Evolutionary conservation across 2,329 filamentous ascomycete genomes (phyloP), one percentile per base, ranked within the genome.

Genomic region (Hypocrella siamensis): DNA sequence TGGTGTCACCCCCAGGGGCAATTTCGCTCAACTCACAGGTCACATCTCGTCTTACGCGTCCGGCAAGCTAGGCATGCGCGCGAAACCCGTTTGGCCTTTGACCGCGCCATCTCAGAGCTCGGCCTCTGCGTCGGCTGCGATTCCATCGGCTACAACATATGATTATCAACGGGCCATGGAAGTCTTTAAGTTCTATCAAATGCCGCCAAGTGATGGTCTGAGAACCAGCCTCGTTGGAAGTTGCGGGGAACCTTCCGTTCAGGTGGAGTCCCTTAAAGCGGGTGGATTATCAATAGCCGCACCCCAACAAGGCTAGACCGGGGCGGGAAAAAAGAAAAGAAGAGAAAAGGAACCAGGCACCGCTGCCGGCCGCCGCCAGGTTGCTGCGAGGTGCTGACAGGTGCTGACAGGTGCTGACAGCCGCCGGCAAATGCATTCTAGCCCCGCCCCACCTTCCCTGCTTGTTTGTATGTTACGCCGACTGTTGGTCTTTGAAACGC

Each of bases 41-140:
- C 46, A 29, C 49, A 51, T 42, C 44, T 39, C 19, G 47, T 48
- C 42, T 51, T 50, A 33, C 48, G 45, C 31, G 40, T 39, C 19
- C 49, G 47, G 35, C 48, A 51, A 17, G 48, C 46, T 22, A 51
- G 33, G 35, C 48, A 51, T 6, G 48, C 48, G 26, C 48, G 40
- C 26, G 47, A 51, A 22, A 51, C 47, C 34, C 48, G 43, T 40
- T 51, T 49, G n/a, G 33, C 40, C 27, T 36, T 40, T 32, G 32
- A 35, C 24, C 36, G 36, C 19, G 38, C 38, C 31, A 38, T 35
- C 32, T 31, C 34, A 19, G 28, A 19, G 19, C 19, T 38, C 40
- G 40, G 40, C 38, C 32, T 36, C 31, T 39, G 39, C 30, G 31
- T 38, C 36, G 34, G 36, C 21, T 33, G 30, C 26, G 28, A 26